Base-by-base conservation (phyloP, 129 eudicot species). In the Chrysanthemum makinoi region DNA sequence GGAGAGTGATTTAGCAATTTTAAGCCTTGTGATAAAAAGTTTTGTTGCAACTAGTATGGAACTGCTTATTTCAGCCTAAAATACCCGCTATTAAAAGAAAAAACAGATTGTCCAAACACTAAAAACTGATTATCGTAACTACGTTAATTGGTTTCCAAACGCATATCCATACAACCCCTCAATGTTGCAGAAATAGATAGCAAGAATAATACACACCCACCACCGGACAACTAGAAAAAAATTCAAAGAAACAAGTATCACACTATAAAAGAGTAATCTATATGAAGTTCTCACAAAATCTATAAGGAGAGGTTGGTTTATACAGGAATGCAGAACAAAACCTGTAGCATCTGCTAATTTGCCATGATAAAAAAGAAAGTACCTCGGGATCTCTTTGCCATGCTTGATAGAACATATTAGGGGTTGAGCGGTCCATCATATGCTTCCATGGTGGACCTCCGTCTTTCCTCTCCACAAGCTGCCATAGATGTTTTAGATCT, bases 401-500 rank as follows among this genome's bases (percentile, higher is more conserved):
- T 28, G 97, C 93, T 83, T 88, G 93, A 80, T 82, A 86, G 75
- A 69, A 74, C 96, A 91, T 86, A 44, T 50, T 43, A 14, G 82
- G 73, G 30, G 88, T 55, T 13, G 90, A 84, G 35, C 81, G 81
- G 19, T 88, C 90, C 96, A 88, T 91, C 90, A 88, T 80, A 35
- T 76, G 96, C 69, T 86, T 91, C 97, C 97, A 88, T 70, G 86
- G 78, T 20, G 83, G 88, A 50, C 97, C 93, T 49, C 90, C 96
- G 49, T 91, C 96, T 79, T 72, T 88, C 73, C 75, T 87, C 75
- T 88, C 93, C 62, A 88, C 86, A 24, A 91, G 93, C 17, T 67
- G 80, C 79, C 83, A 76, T 65, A 91, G 62, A 69, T 91, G 87
- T 58, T 62, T 65, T 17, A 91, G 65, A 84, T 91, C 97, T 69